A percentile compares a stretch with the other conserved stretches of the same genome.
Conservation (phyloP, 768 basidiomycete species). For the Lactifluus hygrophoroides region DNA sequence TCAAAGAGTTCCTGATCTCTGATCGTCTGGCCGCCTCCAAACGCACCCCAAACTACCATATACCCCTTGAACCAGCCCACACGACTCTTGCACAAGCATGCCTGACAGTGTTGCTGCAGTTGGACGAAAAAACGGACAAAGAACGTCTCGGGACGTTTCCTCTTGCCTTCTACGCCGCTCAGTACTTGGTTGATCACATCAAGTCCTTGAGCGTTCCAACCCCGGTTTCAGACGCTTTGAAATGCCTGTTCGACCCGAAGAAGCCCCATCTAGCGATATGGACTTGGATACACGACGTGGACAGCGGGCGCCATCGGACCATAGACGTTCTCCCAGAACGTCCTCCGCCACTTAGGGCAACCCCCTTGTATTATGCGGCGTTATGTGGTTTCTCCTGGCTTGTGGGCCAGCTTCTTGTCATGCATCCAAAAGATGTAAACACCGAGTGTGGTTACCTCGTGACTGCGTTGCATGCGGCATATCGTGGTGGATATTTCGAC, state of each 20-base stretch:
- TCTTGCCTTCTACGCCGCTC: neutral
- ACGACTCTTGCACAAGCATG: neutral
- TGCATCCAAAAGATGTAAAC: neutral
- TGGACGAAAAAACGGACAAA: neutral
- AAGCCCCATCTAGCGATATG: neutral
- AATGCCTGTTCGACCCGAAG: neutral
- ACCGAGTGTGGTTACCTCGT: neutral
- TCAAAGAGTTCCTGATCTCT: constrained; percentile 5
- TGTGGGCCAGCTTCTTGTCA: neutral
- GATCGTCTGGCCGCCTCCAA: neutral
- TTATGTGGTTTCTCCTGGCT: neutral
- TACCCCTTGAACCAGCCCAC: neutral
- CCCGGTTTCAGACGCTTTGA: neutral
- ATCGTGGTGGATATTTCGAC: neutral
- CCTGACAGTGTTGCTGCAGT: neutral
- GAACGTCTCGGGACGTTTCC: neutral
- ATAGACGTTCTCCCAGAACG: neutral
- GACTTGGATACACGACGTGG: neutral
- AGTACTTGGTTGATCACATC: neutral
- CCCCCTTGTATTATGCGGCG: neutral
- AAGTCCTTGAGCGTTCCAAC: neutral
- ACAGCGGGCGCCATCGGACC: neutral
- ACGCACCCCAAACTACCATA: neutral
- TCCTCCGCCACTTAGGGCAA: neutral
- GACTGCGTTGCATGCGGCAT: neutral